Conservation (phyloP, 2,329 filamentous ascomycete genomes). For the Ramularia collo-cygni region DNA sequence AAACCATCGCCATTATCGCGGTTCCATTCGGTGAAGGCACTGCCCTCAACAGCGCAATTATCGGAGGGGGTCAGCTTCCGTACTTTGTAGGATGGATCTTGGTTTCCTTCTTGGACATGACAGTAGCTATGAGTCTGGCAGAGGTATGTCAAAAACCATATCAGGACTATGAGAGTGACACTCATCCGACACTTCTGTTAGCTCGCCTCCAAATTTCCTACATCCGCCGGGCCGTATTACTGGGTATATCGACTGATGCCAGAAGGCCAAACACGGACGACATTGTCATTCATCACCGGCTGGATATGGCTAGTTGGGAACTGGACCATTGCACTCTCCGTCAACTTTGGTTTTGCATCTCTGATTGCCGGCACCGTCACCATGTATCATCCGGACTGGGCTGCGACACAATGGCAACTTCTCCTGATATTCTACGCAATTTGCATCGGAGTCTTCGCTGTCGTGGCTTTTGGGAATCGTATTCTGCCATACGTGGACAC, state of each 20-base stretch:
- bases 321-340: slow-evolving; percentile 67
- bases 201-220: slow-evolving; percentile 67
- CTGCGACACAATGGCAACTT: slow-evolving; percentile 54
- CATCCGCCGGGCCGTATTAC: slow-evolving; percentile 68
- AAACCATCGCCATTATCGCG: slow-evolving; percentile 49
- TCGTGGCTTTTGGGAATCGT: slow-evolving; percentile 60
- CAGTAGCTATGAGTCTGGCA: slow-evolving; percentile 61
- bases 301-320: slow-evolving; percentile 71
- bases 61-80: slow-evolving; percentile 59
- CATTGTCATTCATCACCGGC: slow-evolving; percentile 49
- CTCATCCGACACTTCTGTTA: too few species aligned
- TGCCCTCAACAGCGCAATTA: slow-evolving; percentile 46
- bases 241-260: slow-evolving; percentile 38
- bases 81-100: slow-evolving; percentile 66
- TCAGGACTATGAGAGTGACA: too few species aligned
- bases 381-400: slow-evolving; percentile 49
- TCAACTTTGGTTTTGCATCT: slow-evolving; percentile 62
- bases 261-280: neutral
- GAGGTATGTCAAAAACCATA: too few species aligned
- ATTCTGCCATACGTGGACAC: slow-evolving; percentile 59
- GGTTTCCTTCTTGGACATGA: slow-evolving; percentile 61
- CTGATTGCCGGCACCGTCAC: slow-evolving; percentile 43
- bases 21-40: slow-evolving; percentile 51
- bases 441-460: slow-evolving; percentile 56
- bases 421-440: slow-evolving; percentile 65